Base-by-base conservation (phyloP, 2,329 filamentous ascomycete genomes). In the Alternaria triticimaculans region DNA sequence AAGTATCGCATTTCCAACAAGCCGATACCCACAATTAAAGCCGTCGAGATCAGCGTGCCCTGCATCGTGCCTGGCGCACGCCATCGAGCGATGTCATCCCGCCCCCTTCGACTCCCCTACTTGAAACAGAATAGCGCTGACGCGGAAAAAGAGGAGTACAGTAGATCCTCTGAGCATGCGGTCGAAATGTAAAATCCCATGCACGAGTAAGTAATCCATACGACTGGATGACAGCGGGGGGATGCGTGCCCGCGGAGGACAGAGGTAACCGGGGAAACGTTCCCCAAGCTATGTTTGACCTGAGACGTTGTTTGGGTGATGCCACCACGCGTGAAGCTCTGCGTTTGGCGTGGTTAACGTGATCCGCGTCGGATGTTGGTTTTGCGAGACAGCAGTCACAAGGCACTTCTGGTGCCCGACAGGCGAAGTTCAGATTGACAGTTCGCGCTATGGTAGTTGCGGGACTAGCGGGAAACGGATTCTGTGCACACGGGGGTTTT, bases 1-100 rank as follows among this genome's bases (percentile, higher is more conserved):
- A 21, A 12, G 21, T 11, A 60, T 56, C 18, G 58, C n/a, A 41
- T 43, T 60, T 56, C 30, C 20, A 45, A 21, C 21, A 58, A 58
- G 30, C 41, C 46, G 55, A 62, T 62, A 25, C 55, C 55, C 60
- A 58, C 60, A 58, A 44, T 43, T n/a, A 50, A 28, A 56, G 58
- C 26, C 46, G 11, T 20, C 26, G 60, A 14, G 55, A 49, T 49
- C 41, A 59, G 45, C 28, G 21, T 37, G 30, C 48, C 50, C 48
- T 37, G 46, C 49, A 44, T 43, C 44, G 56, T 58, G 44, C 58
- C 49, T 50, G 59, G 25, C 50, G 60, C 49, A 49, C 18, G 60
- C 30, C 60, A 63, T 58, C 60, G 60, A 60, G 49, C 49, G 21
- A 49, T 60, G 41, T 49, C 48, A 30, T 62, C 15, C 45, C 23